Conservation (phyloP, 352 stramenopile species). For the Globisporangium ultimum region DNA sequence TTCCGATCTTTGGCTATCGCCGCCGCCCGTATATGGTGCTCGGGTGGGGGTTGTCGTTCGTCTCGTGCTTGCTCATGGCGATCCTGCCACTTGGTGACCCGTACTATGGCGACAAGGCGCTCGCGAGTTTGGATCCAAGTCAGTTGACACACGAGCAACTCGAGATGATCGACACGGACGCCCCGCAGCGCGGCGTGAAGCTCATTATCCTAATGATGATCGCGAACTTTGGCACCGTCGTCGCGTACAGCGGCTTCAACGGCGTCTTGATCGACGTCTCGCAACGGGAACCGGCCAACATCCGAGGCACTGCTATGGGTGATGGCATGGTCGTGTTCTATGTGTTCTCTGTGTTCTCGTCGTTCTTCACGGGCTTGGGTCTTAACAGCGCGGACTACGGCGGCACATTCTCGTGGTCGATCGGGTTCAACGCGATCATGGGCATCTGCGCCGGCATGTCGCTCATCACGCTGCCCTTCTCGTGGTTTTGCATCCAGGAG, state of each 20-base stretch:
- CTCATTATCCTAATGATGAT: constrained; percentile 56
- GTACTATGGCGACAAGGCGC: constrained; percentile 33
- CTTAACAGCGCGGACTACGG: constrained; percentile 60
- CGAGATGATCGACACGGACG: constrained; percentile 41
- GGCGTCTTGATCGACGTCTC: constrained; percentile 58
- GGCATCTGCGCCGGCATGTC: constrained; percentile 28
- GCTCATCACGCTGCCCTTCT: constrained; percentile 24
- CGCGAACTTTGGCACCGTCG: constrained; percentile 47
- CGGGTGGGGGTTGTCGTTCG: constrained; percentile 44
- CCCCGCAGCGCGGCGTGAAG: constrained; percentile 34
- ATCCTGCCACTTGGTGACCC: constrained; percentile 38
- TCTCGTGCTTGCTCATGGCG: constrained; percentile 43
- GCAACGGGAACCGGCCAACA: constrained; percentile 45
- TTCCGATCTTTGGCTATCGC: constrained; percentile 77
- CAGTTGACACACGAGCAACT: constrained; percentile 39
- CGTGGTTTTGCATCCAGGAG: constrained; percentile 54
- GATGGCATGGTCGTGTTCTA: constrained; percentile 30
- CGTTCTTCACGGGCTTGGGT: constrained; percentile 45
- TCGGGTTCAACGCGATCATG: constrained; percentile 55
- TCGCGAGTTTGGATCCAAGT: constrained; percentile 21
- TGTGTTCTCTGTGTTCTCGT: constrained; percentile 41
- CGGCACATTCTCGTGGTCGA: constrained; percentile 39
- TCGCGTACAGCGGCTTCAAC: constrained; percentile 43
- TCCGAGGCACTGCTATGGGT: constrained; percentile 47
- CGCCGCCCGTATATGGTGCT: constrained; percentile 78